Evolutionary conservation across 2,329 filamentous ascomycete species (phyloP), one percentile per base, ranked within the genome.

Genomic region (Aureobasidium sp.): DNA sequence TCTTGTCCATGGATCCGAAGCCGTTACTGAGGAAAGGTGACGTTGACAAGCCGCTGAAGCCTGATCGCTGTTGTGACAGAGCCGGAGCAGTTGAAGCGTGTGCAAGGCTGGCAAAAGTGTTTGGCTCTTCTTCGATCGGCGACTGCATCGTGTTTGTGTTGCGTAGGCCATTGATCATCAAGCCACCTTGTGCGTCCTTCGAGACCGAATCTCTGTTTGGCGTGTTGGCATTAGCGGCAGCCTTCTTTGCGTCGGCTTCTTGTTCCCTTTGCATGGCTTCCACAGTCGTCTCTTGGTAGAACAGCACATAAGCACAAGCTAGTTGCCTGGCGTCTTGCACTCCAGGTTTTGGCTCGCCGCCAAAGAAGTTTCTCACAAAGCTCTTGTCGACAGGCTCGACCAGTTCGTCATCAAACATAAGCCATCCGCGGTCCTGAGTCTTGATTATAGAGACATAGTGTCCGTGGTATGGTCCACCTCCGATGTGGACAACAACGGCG

Each of bases 391-490:
- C 96, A 0, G 96, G 96, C 77, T 99, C 96, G 6, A 99, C 96
- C 89, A 98, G 94, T 80, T 99, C 96, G 74, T 99, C 96, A 72
- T 99, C 96, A 72, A 99, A 99, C 8, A 99, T 82, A 48, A 99
- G 82, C 96, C 96, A 99, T 33, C 96, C 96, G 62, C 93, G 90
- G 75, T 98, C 96, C 74, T 97, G 91, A 0, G 96, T 98, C 81
- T 99, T 99, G 83, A 99, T 95, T 64, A 99, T 96, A 7, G 95
- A 94, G 38, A 99, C 94, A 73, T 99, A 99, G 78, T 99, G 96
- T 5, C 96, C 96, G 75, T 99, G 96, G 75, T 98, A 98, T 6
- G 96, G 95, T 27, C 97, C 97, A 56, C 94, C 94, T 62, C 96
- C 96, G 69, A 99, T 98, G 74, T 99, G 96, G 27, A 99, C 94